These are phyloP conservation scores for Rutstroemia sp. DNA, from an alignment of 2,329 filamentous ascomycete genomes.

Conservation along the genomic window DNA sequence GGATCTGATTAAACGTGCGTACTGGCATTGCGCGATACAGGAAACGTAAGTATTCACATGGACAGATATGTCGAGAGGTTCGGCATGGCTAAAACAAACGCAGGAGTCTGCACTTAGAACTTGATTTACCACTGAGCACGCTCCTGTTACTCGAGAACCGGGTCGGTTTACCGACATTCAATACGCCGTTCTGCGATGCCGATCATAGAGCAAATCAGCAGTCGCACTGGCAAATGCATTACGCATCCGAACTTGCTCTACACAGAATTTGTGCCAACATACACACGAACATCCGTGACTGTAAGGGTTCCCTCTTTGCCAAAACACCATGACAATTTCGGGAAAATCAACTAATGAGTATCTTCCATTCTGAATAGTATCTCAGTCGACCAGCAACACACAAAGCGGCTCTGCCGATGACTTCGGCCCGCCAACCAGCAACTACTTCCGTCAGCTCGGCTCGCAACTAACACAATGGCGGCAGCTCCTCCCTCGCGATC, in stretches of 20 bases:
- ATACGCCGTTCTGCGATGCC: conserved; percentile 38
- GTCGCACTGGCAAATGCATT: conserved; percentile 50
- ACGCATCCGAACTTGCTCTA: conserved; percentile 52
- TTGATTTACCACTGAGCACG: conserved; percentile 49
- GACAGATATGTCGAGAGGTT: not conserved
- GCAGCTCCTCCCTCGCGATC: conserved; percentile 42
- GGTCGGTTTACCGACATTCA: conserved; percentile 49
- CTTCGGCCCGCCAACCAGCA: conserved; percentile 23
- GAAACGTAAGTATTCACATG: conserved; percentile 36
- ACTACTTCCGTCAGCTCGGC: conserved; percentile 43
- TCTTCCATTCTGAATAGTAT: not conserved
- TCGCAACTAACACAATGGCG: conserved; percentile 51
- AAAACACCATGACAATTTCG: too few relatives aligned
- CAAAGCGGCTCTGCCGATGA: conserved; percentile 14
- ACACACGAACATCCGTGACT: conserved; percentile 43
- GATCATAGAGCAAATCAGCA: conserved; percentile 42
- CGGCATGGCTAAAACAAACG: conserved; percentile 10
- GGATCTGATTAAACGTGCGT: conserved; percentile 45
- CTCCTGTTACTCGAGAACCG: conserved; percentile 44
- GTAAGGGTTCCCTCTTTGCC: conserved; percentile 31
- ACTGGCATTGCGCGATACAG: conserved; percentile 50
- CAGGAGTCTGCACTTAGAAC: conserved; percentile 48
- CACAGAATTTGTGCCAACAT: conserved; percentile 45
- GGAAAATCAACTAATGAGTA: conserved; percentile 6
- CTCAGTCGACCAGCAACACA: conserved; percentile 12